Percentiles rank a stretch among this genome's conserved stretches.
These are phyloP conservation scores for Oidiodendron maius DNA, from an alignment of 495 filamentous ascomycete genomes.

Conservation along the genomic window DNA sequence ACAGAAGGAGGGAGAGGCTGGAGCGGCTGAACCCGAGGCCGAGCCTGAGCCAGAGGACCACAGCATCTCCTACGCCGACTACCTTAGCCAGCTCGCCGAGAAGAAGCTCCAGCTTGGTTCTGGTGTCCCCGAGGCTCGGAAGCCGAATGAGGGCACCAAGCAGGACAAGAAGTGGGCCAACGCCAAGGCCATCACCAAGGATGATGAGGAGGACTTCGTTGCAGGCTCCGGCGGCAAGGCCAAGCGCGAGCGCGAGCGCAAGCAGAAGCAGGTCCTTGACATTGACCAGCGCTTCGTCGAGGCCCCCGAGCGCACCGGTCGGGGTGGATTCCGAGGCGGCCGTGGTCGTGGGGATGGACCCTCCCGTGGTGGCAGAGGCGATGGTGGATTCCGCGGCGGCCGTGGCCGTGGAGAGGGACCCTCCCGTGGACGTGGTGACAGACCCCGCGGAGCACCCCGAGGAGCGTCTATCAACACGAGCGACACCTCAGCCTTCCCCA, in stretches of 20 bases:
- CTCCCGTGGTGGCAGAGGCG: conserved; percentile 42
- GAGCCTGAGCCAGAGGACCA: conserved; percentile 74
- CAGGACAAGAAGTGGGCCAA: conserved; percentile 85
- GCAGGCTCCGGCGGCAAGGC: conserved; percentile 69
- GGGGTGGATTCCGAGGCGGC: conserved; percentile 43
- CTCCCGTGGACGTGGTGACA: conserved; percentile 31
- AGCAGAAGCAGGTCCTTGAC: conserved; percentile 83
- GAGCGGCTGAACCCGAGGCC: conserved; percentile 30
- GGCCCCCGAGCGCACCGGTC: conserved; percentile 42
- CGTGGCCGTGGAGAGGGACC: conserved; percentile 35
- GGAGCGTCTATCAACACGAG: conserved; percentile 48
- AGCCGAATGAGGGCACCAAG: conserved; percentile 86
- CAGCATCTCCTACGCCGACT: conserved; percentile 79
- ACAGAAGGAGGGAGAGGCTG: conserved; percentile 52
- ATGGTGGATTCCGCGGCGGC: conserved; percentile 31
- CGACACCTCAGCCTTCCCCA: conserved; percentile 68
- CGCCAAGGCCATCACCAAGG: conserved; percentile 70
- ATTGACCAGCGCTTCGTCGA: conserved; percentile 80
- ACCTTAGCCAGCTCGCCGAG: conserved; percentile 80
- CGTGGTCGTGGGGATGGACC: conserved; percentile 50
- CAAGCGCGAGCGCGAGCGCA: conserved; percentile 83
- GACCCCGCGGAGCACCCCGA: conserved; percentile 29
- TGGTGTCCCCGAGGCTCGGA: conserved; percentile 58
- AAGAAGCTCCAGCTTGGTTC: conserved; percentile 69
- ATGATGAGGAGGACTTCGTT: conserved; percentile 72